phyloP scores from a whole-genome alignment of 345 rosid species.

The Gossypium thurberi region DNA sequence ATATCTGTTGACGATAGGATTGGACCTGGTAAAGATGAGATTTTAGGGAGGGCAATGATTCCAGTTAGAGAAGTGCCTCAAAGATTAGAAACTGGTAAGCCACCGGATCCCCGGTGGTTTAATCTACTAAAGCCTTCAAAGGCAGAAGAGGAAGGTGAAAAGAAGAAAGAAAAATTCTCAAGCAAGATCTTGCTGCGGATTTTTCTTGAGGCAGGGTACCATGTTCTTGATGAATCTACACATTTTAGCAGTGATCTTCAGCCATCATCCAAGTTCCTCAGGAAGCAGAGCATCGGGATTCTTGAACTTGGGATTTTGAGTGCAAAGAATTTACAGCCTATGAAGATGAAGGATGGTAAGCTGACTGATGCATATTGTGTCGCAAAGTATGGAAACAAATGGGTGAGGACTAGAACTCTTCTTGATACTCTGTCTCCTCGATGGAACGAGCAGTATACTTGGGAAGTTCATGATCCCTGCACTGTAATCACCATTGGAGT shows the following conservation, averaged over 20 bases:
- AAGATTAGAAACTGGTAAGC: constrained; percentile 46
- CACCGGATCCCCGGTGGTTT: constrained; percentile 68
- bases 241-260: constrained; percentile 93
- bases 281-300: constrained; percentile 67
- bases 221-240: constrained; percentile 91
- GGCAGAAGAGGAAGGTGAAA: constrained; percentile 52
- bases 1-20: constrained; percentile 67
- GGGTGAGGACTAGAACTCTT: constrained; percentile 91
- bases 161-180: constrained; percentile 76
- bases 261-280: constrained; percentile 74
- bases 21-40: constrained; percentile 70
- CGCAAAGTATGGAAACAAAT: constrained; percentile 95
- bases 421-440: constrained; percentile 66
- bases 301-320: constrained; percentile 85
- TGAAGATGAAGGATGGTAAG: constrained; percentile 80
- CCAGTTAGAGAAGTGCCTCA: constrained; percentile 42
- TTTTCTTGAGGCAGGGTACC: constrained; percentile 85
- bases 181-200: constrained; percentile 64
- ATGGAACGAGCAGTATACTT: constrained; percentile 97
- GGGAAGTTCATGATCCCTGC: constrained; percentile 95
- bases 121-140: constrained; percentile 49
- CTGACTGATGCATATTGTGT: constrained; percentile 87
- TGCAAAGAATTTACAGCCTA: constrained; percentile 72
- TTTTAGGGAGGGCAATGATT: constrained; percentile 48
- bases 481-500: constrained; percentile 91